Base-by-base conservation (phyloP, 345 rosid genomes). In the Fremontodendron californicum region DNA sequence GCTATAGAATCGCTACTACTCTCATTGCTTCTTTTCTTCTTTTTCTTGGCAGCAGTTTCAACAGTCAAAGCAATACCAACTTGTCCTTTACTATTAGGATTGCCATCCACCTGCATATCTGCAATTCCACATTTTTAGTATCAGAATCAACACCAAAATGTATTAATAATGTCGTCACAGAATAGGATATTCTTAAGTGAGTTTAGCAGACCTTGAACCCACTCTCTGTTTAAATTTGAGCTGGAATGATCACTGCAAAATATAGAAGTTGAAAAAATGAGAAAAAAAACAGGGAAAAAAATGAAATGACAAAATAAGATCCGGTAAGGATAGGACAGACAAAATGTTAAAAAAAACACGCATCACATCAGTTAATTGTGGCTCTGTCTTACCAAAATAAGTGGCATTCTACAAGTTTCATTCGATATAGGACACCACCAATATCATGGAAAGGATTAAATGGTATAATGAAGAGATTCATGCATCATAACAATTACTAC, bases 141-240 rank as follows among this genome's bases (percentile, higher is more conserved):
- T 79, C 10, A 76, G 21, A 27, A 11, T 31, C 16, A 70, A 15
- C 62, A 60, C 46, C 13, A 75, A 23, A 11, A 64, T 0, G 21
- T 48, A 49, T 35, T 16, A 75, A 12, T 9, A 3, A 18, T 31
- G 25, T n/a, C 27, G 1, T 43, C 39, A 52, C 19, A 10, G 21
- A 46, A 19, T 5, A 75, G 13, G 9, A 70, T 18, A 13, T 55
- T 3, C 43, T 35, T 39, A 69, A 16, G 12, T 55, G 65, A 54
- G 16, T n/a, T 18, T 9, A 73, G 51, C 77, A 69, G 57, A 87
- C 89, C 89, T 82, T 61, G 78, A 43, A 21, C 65, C 48, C 74
- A 73, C 27, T 74, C 54, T 69, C 69, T 75, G 57, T 74, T 61
- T 33, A 62, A 54, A 37, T 61, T 80, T 75, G 77, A 37, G 73